Evolutionary conservation across 306 rosid genomes (phyloP), one percentile per base, ranked within the genome.

Genomic region (Luffa aegyptiaca): DNA sequence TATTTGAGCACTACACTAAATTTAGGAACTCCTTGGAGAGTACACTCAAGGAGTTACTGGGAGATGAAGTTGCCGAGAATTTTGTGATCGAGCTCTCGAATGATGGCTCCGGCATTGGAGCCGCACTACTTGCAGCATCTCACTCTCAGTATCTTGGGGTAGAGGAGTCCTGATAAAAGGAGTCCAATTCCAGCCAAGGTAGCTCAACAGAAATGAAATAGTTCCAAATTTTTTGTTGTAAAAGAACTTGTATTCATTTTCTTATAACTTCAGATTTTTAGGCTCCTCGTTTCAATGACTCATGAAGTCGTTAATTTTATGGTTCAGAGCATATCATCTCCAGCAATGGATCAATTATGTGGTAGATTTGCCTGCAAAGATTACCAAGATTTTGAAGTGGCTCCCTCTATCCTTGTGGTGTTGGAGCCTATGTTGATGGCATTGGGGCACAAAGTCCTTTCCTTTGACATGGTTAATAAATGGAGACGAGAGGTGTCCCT

Each of bases 71-170:
- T 14, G 89, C 97, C 3, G 85, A 86, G 46, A 84, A 82, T 82
- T 53, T 93, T 77, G 86, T 85, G 6, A 31, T 91, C 44, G 90
- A 89, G 87, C 98, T 84, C 63, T 90, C 91, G 44, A 93, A 85
- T 2, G 99, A 96, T 52, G 99, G 99, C 61, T 96, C 99, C 0
- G 99, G 99, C 75, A 86, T 93, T 49, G 99, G 99, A 76, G 99
- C 99, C 31, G 92, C 97, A 51, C 93, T 96, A 66, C 85, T 96
- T 20, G 97, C 99, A n/a, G 98, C 99, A 41, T 93, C 99, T 83
- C 89, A 93, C 78, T 96, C 99, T 41, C 97, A 89, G 53, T 96
- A 96, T 86, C 75, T 82, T 76, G 96, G 81, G 74, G 76, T 77
- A 35, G 94, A 89, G 66, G 89, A 87, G 37, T 90, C 86, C 33